These are phyloP conservation scores for Croton setiger DNA, from an alignment of 441 rosid species.

Conservation along the genomic window DNA sequence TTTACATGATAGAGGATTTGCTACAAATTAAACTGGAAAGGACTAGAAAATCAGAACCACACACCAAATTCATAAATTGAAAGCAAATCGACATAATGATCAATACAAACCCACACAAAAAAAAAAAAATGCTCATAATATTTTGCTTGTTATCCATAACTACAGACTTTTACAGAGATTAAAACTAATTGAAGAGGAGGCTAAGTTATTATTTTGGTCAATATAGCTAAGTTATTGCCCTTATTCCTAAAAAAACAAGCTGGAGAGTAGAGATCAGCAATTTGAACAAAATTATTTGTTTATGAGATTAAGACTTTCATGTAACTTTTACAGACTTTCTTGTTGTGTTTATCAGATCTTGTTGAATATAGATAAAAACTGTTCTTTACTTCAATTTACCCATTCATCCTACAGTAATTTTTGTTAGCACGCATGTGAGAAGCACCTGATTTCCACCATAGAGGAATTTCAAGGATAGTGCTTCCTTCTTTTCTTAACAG, in stretches of 20 bases:
- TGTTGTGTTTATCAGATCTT: not conserved
- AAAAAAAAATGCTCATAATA: not conserved
- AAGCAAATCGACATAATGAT: not conserved
- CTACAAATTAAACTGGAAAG: not conserved
- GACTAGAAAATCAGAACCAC: not conserved
- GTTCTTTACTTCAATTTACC: not conserved
- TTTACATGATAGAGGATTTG: no score
- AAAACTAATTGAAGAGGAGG: not conserved
- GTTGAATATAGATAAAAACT: not conserved
- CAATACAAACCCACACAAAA: not conserved
- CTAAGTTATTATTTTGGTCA: not conserved
- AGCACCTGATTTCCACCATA: not conserved
- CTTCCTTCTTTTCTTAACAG: not conserved
- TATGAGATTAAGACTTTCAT: not conserved
- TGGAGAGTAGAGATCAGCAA: not conserved
- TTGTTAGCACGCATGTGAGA: not conserved
- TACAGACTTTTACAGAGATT: not conserved
- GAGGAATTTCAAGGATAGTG: not conserved
- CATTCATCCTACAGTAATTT: not conserved
- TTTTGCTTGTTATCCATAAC: not conserved
- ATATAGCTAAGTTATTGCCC: not conserved
- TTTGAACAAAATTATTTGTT: not conserved
- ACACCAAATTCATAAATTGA: not conserved
- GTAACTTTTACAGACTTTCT: not conserved
- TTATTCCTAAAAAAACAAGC: not conserved